Evolutionary conservation across 2,329 filamentous ascomycete genomes (phyloP).

Genomic region (Aspergillus sp.): DNA sequence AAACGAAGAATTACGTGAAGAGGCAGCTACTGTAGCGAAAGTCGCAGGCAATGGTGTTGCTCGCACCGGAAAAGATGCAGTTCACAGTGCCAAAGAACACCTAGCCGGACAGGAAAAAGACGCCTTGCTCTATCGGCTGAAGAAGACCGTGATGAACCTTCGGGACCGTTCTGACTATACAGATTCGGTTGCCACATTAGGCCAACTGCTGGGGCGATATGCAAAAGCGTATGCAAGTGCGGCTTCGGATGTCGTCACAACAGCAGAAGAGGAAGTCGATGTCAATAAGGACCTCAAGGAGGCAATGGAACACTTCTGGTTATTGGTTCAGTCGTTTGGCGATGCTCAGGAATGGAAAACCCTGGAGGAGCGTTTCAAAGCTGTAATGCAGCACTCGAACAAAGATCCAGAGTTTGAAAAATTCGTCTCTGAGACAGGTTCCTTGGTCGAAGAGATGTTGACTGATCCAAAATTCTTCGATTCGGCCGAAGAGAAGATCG

Average conservation of each 20-base stretch:
- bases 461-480: slow-evolving; percentile 86
- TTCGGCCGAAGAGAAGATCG: slow-evolving; percentile 66
- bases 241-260: slow-evolving; percentile 65
- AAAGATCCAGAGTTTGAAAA: slow-evolving; percentile 81
- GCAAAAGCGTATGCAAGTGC: slow-evolving; percentile 74
- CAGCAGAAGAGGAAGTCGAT: slow-evolving; percentile 69
- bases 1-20: slow-evolving; percentile 62
- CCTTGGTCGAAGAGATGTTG: slow-evolving; percentile 75
- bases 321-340: slow-evolving; percentile 77
- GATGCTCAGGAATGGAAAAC: slow-evolving; percentile 72
- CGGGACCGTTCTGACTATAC: slow-evolving; percentile 78
- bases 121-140: slow-evolving; percentile 72
- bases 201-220: slow-evolving; percentile 75
- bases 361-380: slow-evolving; percentile 67
- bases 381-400: slow-evolving; percentile 71
- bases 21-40: slow-evolving; percentile 56
- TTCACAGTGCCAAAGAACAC: slow-evolving; percentile 73
- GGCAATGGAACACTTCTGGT: slow-evolving; percentile 79
- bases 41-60: slow-evolving; percentile 38
- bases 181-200: slow-evolving; percentile 78
- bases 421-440: slow-evolving; percentile 71
- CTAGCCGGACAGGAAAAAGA: slow-evolving; percentile 71
- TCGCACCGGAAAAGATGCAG: slow-evolving; percentile 57
- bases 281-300: slow-evolving; percentile 73
- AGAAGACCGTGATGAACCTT: slow-evolving; percentile 72